Evolutionary conservation across 495 filamentous ascomycete genomes (phyloP), one percentile per base, ranked within the genome.

Genomic region (Aspergillus mulundensis): DNA sequence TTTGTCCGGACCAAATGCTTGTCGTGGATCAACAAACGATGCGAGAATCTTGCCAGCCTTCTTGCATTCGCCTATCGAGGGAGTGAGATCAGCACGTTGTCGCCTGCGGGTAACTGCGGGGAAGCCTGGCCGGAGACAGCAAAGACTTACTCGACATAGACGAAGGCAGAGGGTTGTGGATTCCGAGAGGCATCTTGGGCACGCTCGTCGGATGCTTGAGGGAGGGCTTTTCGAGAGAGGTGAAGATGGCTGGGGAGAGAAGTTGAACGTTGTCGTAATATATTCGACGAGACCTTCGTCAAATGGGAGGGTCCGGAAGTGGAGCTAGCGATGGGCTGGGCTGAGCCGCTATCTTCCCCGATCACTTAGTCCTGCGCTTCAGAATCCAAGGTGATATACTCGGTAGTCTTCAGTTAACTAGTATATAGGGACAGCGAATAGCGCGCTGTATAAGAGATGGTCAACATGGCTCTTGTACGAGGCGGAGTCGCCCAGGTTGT

Each of bases 1-100:
- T 72, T 97, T 97, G 69, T 98, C 94, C 32, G 94, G 94, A 4
- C 93, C 90, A 70, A 97, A 97, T 12, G 95, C 78, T 79, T 97
- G 94, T 61, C 83, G 82, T 16, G 94, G 95, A 66, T 98, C 94
- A 62, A 98, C 82, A 64, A 98, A 98, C 5, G 93, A 96, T 38
- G 90, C 81, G 44, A 98, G 82, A 62, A 97, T 97, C 76, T 94
- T 96, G 56, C 86, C 88, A 60, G 86, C 89, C 72, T 95, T 95
- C 71, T 85, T 90, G 75, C 91, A 95, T 73, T 95, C 91, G 70
- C 85, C 87, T 90, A 66, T 64, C 3, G 54, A 44, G 50, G 15
- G 24, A 44, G 40, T 38, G 44, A 53, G 30, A 54, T 42, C 39
- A 61, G 69, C 53, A 73, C 67, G 40, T 43, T 56, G 36, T 40